Conservation (phyloP, 83 land plant species). For the Thuja plicata region DNA sequence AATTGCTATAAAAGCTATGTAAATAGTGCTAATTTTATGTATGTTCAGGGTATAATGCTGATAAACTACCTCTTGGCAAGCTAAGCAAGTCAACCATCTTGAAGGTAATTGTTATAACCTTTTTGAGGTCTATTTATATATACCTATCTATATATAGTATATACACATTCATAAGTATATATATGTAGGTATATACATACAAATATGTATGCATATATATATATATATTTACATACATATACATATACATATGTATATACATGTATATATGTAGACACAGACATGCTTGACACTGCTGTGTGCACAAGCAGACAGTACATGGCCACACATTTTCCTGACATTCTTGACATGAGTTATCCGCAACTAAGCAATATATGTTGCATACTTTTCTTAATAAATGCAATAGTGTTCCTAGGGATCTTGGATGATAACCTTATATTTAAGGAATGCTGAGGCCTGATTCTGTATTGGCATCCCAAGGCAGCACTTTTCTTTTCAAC, state of each 20-base stretch:
- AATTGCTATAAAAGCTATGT: not conserved
- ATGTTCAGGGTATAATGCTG: conserved; percentile 76
- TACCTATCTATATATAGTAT: too few relatives aligned
- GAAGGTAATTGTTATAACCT: conserved; percentile 42
- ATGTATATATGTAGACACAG: too few relatives aligned
- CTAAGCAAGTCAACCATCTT: conserved; percentile 83
- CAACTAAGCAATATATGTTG: not conserved
- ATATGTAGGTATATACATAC: too few relatives aligned
- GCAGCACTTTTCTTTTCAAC: not conserved
- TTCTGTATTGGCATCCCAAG: not conserved
- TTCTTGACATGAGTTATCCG: not conserved
- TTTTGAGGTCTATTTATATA: not conserved
- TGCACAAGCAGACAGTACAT: not conserved
- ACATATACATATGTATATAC: too few relatives aligned
- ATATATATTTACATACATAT: too few relatives aligned
- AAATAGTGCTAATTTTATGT: not conserved
- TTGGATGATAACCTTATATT: not conserved
- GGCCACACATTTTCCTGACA: not conserved
- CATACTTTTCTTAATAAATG: not conserved
- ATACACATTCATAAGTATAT: too few relatives aligned
- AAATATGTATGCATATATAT: too few relatives aligned
- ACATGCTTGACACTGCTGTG: not conserved
- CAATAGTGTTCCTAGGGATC: not conserved
- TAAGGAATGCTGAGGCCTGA: not conserved
- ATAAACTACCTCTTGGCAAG: conserved; percentile 84